Conservation (phyloP, 2,329 filamentous ascomycete genomes). For the Hypoxylon sp. region DNA sequence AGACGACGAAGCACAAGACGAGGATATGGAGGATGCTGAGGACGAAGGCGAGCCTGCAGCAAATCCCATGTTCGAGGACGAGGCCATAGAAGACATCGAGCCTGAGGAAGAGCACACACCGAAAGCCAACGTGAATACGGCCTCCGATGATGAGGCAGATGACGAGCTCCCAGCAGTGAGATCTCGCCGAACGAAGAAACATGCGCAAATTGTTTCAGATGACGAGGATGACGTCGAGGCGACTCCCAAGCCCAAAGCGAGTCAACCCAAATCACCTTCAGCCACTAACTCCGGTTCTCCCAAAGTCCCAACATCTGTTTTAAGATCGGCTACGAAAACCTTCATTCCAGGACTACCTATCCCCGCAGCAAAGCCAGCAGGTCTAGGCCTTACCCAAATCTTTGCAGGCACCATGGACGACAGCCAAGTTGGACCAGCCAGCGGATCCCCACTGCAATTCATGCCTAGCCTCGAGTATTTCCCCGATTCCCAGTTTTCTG, state of each 20-base stretch:
- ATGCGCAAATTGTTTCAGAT: constrained; percentile 65
- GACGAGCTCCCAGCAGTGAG: constrained; percentile 52
- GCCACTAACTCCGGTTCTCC: constrained; percentile 58
- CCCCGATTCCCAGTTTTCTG: constrained; percentile 68
- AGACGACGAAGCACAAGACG: constrained; percentile 48
- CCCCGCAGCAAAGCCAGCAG: constrained; percentile 61
- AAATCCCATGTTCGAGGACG: constrained; percentile 48
- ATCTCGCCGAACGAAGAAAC: constrained; percentile 60
- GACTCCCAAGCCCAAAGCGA: constrained; percentile 60
- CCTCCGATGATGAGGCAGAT: constrained; percentile 51
- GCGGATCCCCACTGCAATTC: constrained; percentile 54
- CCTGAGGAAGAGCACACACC: constrained; percentile 41
- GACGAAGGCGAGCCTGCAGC: constrained; percentile 40
- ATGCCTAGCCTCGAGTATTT: constrained; percentile 67
- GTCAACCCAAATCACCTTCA: constrained; percentile 53
- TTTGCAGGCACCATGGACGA: constrained; percentile 89
- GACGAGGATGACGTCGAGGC: constrained; percentile 60
- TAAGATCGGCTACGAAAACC: constrained; percentile 73
- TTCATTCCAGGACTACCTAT: constrained; percentile 75
- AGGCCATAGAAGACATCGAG: constrained; percentile 50
- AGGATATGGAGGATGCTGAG: constrained; percentile 47
- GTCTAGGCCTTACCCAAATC: constrained; percentile 84
- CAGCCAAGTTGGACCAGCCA: constrained; percentile 54
- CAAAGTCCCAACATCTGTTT: constrained; percentile 67
- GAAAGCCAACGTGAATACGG: constrained; percentile 46